These are phyloP conservation scores for Posidonia oceanica DNA, from an alignment of 116 monocot species.

Conservation along the genomic window DNA sequence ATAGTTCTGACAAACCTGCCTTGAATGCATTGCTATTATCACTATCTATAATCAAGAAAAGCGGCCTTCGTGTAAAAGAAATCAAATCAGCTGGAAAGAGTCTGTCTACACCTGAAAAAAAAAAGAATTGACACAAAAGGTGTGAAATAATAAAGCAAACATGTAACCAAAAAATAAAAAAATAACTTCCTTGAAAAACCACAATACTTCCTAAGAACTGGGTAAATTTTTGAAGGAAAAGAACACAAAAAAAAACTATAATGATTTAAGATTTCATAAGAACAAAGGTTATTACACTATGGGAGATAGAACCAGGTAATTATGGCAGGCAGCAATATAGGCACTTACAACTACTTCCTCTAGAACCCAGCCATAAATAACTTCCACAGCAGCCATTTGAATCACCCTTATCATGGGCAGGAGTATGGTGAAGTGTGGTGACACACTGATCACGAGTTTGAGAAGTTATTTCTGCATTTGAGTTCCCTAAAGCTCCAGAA, in stretches of 20 bases:
- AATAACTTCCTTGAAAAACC: no score
- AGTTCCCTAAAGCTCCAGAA: slow-evolving; percentile 23
- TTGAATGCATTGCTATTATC: slow-evolving; percentile 95
- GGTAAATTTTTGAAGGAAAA: no score
- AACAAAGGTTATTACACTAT: no score
- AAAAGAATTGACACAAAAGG: slow-evolving; percentile 5
- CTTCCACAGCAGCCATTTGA: slow-evolving; percentile 18
- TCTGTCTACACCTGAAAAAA: slow-evolving; percentile 53
- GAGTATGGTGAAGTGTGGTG: slow-evolving; percentile 6
- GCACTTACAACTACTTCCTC: slow-evolving; percentile 59
- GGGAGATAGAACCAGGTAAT: no score
- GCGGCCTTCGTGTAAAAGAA: slow-evolving; percentile 89
- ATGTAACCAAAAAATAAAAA: background rate
- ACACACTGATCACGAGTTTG: slow-evolving; percentile 15
- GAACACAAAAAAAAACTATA: no score
- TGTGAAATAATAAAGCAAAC: background rate
- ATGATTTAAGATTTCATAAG: no score
- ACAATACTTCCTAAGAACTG: no score
- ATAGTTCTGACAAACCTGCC: slow-evolving; percentile 92
- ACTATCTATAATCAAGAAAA: slow-evolving; percentile 92
- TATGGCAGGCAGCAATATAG: no score
- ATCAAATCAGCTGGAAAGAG: slow-evolving; percentile 89
- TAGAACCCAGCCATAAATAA: slow-evolving; percentile 49
- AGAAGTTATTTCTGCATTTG: slow-evolving; percentile 13
- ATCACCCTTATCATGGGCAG: slow-evolving; percentile 4